Percentiles rank a stretch among this genome's conserved stretches.
phyloP scores from a whole-genome alignment of 2,329 filamentous ascomycete species.

The Bipolaris bicolor region DNA sequence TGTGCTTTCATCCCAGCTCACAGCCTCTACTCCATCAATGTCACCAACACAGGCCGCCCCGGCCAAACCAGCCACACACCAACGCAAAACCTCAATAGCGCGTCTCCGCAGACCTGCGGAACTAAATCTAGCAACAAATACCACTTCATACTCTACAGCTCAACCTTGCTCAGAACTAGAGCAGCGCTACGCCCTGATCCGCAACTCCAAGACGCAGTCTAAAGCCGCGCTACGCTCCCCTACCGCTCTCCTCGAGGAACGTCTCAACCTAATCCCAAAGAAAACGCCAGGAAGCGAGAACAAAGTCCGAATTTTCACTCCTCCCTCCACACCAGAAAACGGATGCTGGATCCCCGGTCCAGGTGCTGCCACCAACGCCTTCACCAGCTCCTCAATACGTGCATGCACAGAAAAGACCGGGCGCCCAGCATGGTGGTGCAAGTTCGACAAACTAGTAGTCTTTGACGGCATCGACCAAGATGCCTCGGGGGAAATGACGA shows the following conservation, averaged over 20 bases:
- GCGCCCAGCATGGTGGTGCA: slow-evolving; percentile 46
- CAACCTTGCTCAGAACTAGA: slow-evolving; percentile 43
- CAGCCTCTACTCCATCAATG: slow-evolving; percentile 23
- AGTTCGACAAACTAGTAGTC: slow-evolving; percentile 42
- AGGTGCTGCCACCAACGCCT: slow-evolving; percentile 24
- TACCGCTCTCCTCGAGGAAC: slow-evolving; percentile 39
- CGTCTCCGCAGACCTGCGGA: slow-evolving; percentile 40
- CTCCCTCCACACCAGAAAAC: slow-evolving; percentile 31
- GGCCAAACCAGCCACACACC: slow-evolving; percentile 7
- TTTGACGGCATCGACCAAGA: slow-evolving; percentile 37
- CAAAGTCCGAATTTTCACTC: slow-evolving; percentile 34
- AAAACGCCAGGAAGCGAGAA: slow-evolving; percentile 23
- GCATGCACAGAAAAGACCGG: slow-evolving; percentile 31
- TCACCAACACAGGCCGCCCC: slow-evolving; percentile 14
- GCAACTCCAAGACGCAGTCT: slow-evolving; percentile 38
- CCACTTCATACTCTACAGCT: slow-evolving; percentile 4
- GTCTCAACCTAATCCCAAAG: slow-evolving; percentile 33
- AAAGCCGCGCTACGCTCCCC: slow-evolving; percentile 42
- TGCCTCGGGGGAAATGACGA: slow-evolving; percentile 19
- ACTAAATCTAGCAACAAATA: slow-evolving; percentile 32
- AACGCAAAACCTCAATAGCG: slow-evolving; percentile 15
- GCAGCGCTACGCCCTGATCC: slow-evolving; percentile 38
- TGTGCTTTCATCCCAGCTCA: slow-evolving; percentile 12
- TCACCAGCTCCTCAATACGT: slow-evolving; percentile 36
- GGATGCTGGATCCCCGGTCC: slow-evolving; percentile 42